Evolutionary conservation across 345 rosid species (phyloP).

Genomic region (Anastatica hierochuntica): DNA sequence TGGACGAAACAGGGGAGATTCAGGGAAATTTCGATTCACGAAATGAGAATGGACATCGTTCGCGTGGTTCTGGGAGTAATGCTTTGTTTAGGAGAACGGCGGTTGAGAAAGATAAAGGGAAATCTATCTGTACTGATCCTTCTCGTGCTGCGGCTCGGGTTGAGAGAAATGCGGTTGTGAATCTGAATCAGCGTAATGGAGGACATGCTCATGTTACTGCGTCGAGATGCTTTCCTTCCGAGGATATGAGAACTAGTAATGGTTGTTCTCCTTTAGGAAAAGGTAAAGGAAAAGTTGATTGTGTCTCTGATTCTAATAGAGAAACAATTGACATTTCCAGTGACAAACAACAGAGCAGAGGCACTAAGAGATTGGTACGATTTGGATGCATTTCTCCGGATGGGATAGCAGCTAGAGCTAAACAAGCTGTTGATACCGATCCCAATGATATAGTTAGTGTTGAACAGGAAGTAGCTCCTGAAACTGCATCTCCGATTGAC

Average conservation of each 20-base stretch:
- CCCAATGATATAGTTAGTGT: slow-evolving; percentile 11
- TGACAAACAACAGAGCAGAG: slow-evolving; percentile 23
- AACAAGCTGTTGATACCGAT: slow-evolving; percentile 29
- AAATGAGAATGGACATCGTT: slow-evolving; percentile 15
- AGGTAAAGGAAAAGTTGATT: slow-evolving; percentile 48
- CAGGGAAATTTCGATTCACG: slow-evolving; percentile 23
- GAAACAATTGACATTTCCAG: slow-evolving; percentile 33
- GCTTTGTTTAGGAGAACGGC: slow-evolving; percentile 38
- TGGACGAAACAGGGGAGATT: slow-evolving; percentile 11
- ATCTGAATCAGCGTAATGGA: slow-evolving; percentile 20
- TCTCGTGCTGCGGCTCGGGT: slow-evolving; percentile 9
- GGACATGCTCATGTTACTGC: slow-evolving; percentile 18
- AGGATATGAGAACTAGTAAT: slow-evolving; percentile 21
- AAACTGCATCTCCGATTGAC: slow-evolving; percentile 21
- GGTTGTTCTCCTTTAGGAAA: slow-evolving; percentile 32
- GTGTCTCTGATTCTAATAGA: slow-evolving; percentile 29
- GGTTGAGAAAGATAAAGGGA: slow-evolving; percentile 37
- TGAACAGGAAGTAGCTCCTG: slow-evolving; percentile 19
- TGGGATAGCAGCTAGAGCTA: slow-evolving; percentile 45
- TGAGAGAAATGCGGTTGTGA: slow-evolving; percentile 24
- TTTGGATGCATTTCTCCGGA: slow-evolving; percentile 82
- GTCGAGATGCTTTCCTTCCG: slow-evolving; percentile 22
- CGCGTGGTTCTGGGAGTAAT: slow-evolving; percentile 19
- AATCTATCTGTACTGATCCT: slow-evolving; percentile 21
- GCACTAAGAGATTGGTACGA: slow-evolving; percentile 68